These are phyloP conservation scores for Colletotrichum siamense DNA, from an alignment of 2,329 filamentous ascomycete species.

Conservation along the genomic window DNA sequence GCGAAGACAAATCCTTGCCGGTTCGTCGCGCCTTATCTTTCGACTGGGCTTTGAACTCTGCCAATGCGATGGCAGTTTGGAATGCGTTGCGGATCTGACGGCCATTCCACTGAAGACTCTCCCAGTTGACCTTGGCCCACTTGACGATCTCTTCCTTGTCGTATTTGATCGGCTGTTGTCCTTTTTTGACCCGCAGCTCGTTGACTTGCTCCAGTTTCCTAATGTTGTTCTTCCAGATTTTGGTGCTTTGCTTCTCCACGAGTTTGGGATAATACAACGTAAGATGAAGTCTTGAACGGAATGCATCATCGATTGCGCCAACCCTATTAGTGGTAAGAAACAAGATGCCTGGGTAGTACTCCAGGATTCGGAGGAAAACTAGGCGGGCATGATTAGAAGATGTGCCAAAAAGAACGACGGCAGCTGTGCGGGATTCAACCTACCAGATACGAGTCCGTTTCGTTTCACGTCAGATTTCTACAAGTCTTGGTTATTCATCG, in stretches of 20 bases:
- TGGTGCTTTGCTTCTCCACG: constrained; percentile 4
- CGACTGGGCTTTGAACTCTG: constrained; percentile 42
- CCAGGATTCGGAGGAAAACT: constrained; percentile 52
- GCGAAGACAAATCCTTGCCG: not conserved
- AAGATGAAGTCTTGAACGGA: constrained; percentile 45
- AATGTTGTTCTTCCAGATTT: constrained; percentile 20
- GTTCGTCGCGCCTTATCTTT: not conserved
- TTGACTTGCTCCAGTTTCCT: not conserved
- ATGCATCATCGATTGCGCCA: constrained; percentile 50
- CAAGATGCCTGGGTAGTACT: constrained; percentile 55
- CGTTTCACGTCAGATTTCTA: not conserved
- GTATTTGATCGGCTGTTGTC: not conserved
- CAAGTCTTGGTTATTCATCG: not conserved
- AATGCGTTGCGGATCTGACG: constrained; percentile 48
- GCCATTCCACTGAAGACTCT: constrained; percentile 40
- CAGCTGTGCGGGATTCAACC: not conserved
- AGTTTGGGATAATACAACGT: constrained; percentile 37
- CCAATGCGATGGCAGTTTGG: constrained; percentile 49
- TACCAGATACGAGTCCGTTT: not conserved
- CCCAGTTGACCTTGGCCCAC: not conserved
- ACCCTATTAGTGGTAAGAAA: constrained; percentile 59
- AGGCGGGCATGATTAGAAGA: not conserved
- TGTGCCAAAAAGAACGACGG: not conserved
- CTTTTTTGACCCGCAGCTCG: not conserved
- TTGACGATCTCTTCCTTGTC: not conserved